Conservation (phyloP, 1,284 basidiomycete genomes). For the Singerocomus inundabilis region DNA sequence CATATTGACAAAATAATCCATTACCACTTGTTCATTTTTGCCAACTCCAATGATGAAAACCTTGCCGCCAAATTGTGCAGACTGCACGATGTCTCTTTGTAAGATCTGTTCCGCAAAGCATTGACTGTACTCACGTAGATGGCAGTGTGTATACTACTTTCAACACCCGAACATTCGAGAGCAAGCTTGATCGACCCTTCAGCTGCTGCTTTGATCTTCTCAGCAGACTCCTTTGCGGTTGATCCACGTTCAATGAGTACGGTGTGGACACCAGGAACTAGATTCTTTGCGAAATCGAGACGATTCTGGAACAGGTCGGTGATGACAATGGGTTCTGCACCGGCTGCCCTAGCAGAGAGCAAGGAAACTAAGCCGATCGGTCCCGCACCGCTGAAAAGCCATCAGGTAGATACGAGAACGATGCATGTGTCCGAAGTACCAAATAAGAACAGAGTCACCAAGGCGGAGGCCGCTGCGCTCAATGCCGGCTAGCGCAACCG, state of each 20-base stretch:
- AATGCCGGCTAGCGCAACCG: conserved; percentile 61
- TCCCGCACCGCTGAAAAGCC: conserved; percentile 62
- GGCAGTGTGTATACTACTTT: conserved; percentile 68
- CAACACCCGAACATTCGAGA: conserved; percentile 77
- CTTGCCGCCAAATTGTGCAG: conserved; percentile 56
- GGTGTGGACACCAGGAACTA: conserved; percentile 70
- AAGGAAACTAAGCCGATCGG: conserved; percentile 83
- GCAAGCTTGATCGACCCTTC: conserved; percentile 47
- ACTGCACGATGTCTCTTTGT: conserved; percentile 34
- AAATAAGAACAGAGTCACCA: conserved; percentile 58
- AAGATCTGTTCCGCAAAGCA: not conserved
- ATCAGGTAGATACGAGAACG: conserved; percentile 6
- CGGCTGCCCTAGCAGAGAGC: conserved; percentile 77
- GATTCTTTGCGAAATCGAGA: conserved; percentile 75
- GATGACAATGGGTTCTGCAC: conserved; percentile 74
- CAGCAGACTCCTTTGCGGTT: conserved; percentile 48
- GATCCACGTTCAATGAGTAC: conserved; percentile 47
- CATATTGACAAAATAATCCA: not conserved
- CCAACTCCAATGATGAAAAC: conserved; percentile 68
- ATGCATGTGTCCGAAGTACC: conserved; percentile 36
- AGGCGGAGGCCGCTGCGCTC: conserved; percentile 59
- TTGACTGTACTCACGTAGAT: conserved; percentile 48
- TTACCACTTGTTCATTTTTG: conserved; percentile 54
- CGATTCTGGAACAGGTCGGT: conserved; percentile 81
- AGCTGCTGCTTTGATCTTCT: conserved; percentile 48